Evolutionary conservation across 2,329 filamentous ascomycete genomes (phyloP).

Genomic region (Calonectria fujianensis): DNA sequence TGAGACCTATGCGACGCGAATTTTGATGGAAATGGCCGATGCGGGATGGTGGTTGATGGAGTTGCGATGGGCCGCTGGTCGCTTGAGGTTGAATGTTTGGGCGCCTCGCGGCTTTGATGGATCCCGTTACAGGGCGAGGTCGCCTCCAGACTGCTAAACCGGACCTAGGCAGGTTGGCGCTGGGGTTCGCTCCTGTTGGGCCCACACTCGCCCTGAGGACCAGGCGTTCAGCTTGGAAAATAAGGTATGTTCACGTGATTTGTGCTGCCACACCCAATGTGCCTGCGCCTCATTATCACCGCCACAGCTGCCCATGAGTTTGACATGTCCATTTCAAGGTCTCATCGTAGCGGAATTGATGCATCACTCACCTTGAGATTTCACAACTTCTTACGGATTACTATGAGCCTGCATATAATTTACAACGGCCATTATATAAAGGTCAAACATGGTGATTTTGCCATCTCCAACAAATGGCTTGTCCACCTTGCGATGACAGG

Average conservation of each 20-base stretch:
- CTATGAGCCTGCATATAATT: too few relatives aligned
- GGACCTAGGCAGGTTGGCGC: constrained; percentile 32
- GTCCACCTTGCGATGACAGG: too few relatives aligned
- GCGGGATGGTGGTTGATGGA: constrained; percentile 55
- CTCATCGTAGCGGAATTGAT: too few relatives aligned
- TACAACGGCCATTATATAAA: too few relatives aligned
- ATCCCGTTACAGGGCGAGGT: constrained; percentile 40
- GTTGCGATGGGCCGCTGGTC: constrained; percentile 47
- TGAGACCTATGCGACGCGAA: constrained; percentile 48
- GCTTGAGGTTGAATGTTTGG: constrained; percentile 53
- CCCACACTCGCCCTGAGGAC: constrained; percentile 21
- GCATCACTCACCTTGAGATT: too few relatives aligned
- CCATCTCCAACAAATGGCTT: too few relatives aligned
- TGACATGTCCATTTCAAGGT: too few relatives aligned
- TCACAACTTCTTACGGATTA: too few relatives aligned
- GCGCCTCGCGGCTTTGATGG: constrained; percentile 49
- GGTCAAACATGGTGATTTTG: too few relatives aligned
- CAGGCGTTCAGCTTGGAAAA: constrained; percentile 20
- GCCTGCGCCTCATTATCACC: not conserved
- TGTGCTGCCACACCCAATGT: not conserved
- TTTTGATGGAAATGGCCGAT: constrained; percentile 56
- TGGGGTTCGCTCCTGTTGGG: constrained; percentile 35
- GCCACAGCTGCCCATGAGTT: not conserved
- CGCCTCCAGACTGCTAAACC: constrained; percentile 35
- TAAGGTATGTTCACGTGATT: constrained; percentile 28